These are phyloP conservation scores for Pezicula carpinea DNA, from an alignment of 2,329 filamentous ascomycete genomes.

Conservation along the genomic window DNA sequence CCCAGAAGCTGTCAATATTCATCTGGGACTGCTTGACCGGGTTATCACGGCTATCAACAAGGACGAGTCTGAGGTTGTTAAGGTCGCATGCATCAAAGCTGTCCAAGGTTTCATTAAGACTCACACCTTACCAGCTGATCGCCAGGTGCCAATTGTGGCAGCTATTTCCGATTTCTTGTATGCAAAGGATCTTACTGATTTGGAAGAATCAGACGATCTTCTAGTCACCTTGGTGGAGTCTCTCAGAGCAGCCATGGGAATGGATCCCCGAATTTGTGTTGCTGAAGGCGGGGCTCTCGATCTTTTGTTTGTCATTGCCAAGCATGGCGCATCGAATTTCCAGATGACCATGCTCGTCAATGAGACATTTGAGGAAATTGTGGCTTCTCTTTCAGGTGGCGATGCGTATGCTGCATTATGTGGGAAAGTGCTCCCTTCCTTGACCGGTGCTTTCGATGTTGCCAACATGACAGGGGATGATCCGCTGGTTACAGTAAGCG, in stretches of 20 bases:
- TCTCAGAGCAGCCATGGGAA: constrained; percentile 73
- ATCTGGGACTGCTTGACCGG: constrained; percentile 60
- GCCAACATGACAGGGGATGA: constrained; percentile 81
- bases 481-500: constrained; percentile 67
- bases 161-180: constrained; percentile 70
- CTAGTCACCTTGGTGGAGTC: constrained; percentile 87
- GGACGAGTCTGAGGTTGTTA: constrained; percentile 82
- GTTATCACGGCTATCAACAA: constrained; percentile 70
- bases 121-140: constrained; percentile 44
- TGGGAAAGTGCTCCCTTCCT: constrained; percentile 77
- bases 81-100: constrained; percentile 85
- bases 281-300: constrained; percentile 71
- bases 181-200: constrained; percentile 73
- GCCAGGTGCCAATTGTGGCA: constrained; percentile 56
- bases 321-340: constrained; percentile 84
- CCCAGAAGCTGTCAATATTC: constrained; percentile 40
- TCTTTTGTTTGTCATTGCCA: constrained; percentile 82
- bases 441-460: constrained; percentile 86
- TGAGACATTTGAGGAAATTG: constrained; percentile 88
- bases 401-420: constrained; percentile 76
- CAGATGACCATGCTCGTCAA: constrained; percentile 83
- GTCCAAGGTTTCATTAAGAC: constrained; percentile 62
- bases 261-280: constrained; percentile 72
- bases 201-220: constrained; percentile 86
- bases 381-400: constrained; percentile 60